phyloP scores from a whole-genome alignment of 345 rosid genomes.

The Eucalyptus lansdowneana region DNA sequence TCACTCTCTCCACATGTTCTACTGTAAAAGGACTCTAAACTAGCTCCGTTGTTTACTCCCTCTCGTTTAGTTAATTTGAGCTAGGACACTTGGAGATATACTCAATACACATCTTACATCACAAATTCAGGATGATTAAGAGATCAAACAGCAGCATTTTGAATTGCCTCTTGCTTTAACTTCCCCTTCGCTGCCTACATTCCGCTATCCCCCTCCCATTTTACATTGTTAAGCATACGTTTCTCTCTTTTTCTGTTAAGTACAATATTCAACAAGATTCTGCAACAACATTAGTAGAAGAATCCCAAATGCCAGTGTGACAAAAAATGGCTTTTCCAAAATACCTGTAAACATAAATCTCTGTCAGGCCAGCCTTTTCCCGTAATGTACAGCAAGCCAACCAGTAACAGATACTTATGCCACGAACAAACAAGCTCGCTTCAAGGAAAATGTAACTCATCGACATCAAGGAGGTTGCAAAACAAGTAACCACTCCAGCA shows the following conservation, averaged over 20 bases:
- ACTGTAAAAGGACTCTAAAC: too few relatives aligned
- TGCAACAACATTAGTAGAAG: background rate
- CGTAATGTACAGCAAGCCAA: constrained; percentile 43
- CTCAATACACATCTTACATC: background rate
- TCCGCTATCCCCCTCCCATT: too few relatives aligned
- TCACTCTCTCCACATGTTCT: too few relatives aligned
- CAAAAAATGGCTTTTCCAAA: background rate
- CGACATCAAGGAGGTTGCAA: constrained; percentile 30
- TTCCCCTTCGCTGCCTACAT: too few relatives aligned
- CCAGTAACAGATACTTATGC: background rate
- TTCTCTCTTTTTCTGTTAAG: too few relatives aligned
- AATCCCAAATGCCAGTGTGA: background rate
- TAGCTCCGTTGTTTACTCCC: too few relatives aligned
- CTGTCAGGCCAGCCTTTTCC: constrained; percentile 35
- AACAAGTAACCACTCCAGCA: constrained; percentile 42
- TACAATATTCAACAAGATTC: background rate
- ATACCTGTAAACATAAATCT: background rate
- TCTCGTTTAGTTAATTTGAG: too few relatives aligned
- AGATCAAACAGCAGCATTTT: too few relatives aligned
- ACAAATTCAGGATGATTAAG: too few relatives aligned
- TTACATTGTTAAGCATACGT: too few relatives aligned
- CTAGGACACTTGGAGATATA: background rate
- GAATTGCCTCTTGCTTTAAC: too few relatives aligned
- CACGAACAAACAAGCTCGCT: too few relatives aligned
- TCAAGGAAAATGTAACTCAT: background rate